Percentiles rank a stretch among this genome's conserved stretches.
phyloP scores from a whole-genome alignment of 139 green algal species.

The Coccomyxa sp. region DNA sequence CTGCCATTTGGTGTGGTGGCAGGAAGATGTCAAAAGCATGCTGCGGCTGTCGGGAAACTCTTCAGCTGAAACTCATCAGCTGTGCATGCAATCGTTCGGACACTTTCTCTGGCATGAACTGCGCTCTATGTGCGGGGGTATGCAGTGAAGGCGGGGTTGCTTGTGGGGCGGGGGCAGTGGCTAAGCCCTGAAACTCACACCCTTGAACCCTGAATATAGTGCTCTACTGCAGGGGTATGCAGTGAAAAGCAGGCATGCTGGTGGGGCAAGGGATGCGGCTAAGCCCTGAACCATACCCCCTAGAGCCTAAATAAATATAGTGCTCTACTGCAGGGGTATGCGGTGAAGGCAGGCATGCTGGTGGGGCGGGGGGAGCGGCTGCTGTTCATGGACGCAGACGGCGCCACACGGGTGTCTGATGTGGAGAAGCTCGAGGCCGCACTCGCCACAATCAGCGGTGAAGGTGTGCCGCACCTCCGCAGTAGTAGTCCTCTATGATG shows the following conservation, averaged over 20 bases:
- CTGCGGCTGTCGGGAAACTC: too few relatives aligned
- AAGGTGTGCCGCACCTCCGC: conserved; percentile 26
- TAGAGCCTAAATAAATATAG: background rate
- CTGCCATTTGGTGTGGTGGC: too few relatives aligned
- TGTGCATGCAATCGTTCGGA: too few relatives aligned
- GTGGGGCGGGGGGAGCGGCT: conserved; percentile 62
- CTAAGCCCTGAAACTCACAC: background rate
- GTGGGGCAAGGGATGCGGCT: background rate
- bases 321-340: conserved; percentile 35
- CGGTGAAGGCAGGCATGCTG: conserved; percentile 73
- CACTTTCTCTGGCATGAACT: too few relatives aligned
- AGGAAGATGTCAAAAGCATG: too few relatives aligned
- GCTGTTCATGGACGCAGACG: conserved; percentile 88
- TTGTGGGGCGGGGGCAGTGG: too few relatives aligned
- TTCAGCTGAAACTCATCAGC: too few relatives aligned
- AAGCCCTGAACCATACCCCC: background rate
- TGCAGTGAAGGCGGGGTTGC: too few relatives aligned
- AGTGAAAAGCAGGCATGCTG: background rate
- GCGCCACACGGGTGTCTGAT: conserved; percentile 82
- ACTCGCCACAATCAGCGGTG: background rate
- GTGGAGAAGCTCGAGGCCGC: conserved; percentile 71
- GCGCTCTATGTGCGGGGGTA: too few relatives aligned
- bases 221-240: background rate
- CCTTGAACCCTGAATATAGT: background rate
- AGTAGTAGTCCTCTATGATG: too few relatives aligned